These are phyloP conservation scores for Podaxis sp. DNA, from an alignment of 768 basidiomycete species.

Conservation along the genomic window DNA sequence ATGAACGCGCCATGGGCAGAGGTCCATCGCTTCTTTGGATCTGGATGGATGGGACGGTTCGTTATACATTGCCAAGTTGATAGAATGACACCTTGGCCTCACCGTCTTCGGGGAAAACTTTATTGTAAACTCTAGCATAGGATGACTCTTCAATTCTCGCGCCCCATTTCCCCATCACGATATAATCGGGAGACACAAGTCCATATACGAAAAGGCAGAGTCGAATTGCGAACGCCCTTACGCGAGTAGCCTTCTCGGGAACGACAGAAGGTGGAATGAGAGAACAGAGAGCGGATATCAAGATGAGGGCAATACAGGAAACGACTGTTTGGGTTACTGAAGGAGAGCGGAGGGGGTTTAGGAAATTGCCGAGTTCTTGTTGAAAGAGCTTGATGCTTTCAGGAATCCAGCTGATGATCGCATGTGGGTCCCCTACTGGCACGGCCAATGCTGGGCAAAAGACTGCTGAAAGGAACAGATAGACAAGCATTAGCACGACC, in stretches of 20 bases:
- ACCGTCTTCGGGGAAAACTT: background rate
- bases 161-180: background rate
- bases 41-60: background rate
- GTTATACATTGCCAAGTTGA: background rate
- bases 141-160: background rate
- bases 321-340: background rate
- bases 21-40: background rate
- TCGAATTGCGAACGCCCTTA: background rate
- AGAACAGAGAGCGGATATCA: background rate
- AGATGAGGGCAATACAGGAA: background rate
- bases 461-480: background rate
- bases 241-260: background rate
- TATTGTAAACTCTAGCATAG: background rate
- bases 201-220: background rate
- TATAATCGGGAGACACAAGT: background rate
- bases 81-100: background rate
- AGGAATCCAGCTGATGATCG: background rate
- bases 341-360: background rate
- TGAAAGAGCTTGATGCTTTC: background rate
- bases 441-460: background rate
- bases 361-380: background rate
- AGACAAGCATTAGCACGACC: background rate
- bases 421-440: background rate
- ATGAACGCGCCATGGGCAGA: background rate
- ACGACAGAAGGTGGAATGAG: background rate